Conservation (phyloP, 2,329 filamentous ascomycete species). For the Aspergillus flavus region DNA sequence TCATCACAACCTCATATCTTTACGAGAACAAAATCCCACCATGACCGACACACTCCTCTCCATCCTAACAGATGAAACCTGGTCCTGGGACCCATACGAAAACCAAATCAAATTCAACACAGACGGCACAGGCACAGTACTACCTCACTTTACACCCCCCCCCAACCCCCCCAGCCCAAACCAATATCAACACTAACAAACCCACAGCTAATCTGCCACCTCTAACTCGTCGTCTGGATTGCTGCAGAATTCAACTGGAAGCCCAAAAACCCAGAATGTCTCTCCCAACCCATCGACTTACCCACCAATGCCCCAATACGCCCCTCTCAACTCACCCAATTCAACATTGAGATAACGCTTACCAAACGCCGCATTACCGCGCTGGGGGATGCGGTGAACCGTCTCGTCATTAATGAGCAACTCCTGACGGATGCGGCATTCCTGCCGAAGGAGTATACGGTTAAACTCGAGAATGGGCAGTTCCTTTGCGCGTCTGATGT, state of each 20-base stretch:
- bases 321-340: neutral
- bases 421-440: neutral
- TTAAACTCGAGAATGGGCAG: neutral
- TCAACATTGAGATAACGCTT: neutral
- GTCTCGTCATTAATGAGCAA: neutral
- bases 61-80: neutral
- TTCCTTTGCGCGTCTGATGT: neutral
- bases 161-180: no score
- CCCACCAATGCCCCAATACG: neutral
- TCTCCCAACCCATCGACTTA: neutral
- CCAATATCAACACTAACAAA: neutral
- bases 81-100: neutral
- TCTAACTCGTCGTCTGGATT: neutral
- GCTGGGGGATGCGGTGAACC: neutral
- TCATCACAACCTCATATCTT: no score
- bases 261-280: neutral
- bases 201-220: neutral
- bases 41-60: no score
- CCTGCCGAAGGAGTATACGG: neutral
- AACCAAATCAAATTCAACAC: neutral
- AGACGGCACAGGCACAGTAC: neutral
- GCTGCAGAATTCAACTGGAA: neutral
- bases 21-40: no score
- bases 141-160: no score
- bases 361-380: neutral